phyloP scores from a whole-genome alignment of 345 rosid genomes.

The Salix dunnii region DNA sequence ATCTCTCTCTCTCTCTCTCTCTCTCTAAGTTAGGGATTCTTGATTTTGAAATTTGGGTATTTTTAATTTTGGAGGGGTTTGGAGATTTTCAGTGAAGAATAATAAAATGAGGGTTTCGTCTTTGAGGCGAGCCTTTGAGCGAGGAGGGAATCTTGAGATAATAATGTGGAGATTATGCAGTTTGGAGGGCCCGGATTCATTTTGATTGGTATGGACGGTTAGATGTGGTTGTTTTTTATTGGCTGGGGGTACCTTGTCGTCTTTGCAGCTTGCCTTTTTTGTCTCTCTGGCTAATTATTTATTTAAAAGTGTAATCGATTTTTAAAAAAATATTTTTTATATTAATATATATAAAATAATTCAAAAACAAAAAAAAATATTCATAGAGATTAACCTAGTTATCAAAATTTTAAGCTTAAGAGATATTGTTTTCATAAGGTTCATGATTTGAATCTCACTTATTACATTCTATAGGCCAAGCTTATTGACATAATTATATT shows the following conservation, averaged over 20 bases:
- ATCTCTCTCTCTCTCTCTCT: neutral
- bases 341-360: too few species aligned
- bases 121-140: slow-evolving; percentile 22
- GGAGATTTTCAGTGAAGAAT: neutral
- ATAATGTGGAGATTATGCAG: slow-evolving; percentile 5
- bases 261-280: neutral
- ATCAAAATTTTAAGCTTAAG: too few species aligned
- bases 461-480: too few species aligned
- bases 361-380: too few species aligned
- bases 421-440: too few species aligned
- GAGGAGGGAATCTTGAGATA: neutral
- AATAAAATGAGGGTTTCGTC: neutral
- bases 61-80: neutral
- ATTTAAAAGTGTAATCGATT: too few species aligned
- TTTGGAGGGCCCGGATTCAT: slow-evolving; percentile 26
- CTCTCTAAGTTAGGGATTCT: neutral
- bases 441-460: too few species aligned
- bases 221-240: neutral
- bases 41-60: neutral
- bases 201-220: slow-evolving; percentile 14
- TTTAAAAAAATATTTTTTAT: too few species aligned
- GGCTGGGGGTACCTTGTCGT: neutral
- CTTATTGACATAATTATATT: too few species aligned
- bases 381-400: too few species aligned
- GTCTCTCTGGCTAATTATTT: too few species aligned